These are phyloP conservation scores for Gamarada debralockiae DNA, from an alignment of 495 filamentous ascomycete genomes.

Conservation along the genomic window DNA sequence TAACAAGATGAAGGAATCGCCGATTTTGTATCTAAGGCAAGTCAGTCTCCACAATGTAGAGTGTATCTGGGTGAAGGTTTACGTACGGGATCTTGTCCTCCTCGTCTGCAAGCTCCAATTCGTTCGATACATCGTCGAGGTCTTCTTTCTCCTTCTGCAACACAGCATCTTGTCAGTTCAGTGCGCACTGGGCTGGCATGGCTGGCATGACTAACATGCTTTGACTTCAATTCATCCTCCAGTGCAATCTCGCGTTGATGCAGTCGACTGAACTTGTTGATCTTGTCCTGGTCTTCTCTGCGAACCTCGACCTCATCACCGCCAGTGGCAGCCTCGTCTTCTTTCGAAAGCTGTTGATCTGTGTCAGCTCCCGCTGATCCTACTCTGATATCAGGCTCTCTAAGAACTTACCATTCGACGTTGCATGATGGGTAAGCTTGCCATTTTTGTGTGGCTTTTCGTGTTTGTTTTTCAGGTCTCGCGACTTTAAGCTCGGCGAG, in stretches of 20 bases:
- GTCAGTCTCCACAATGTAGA: background rate
- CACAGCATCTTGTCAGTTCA: constrained; percentile 1
- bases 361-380: background rate
- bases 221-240: constrained; percentile 77
- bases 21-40: constrained; percentile 82
- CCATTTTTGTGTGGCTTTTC: background rate
- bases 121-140: constrained; percentile 83
- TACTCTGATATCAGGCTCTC: background rate
- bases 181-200: background rate
- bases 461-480: too few relatives aligned
- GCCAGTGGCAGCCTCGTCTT: constrained; percentile 73
- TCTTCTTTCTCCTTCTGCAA: constrained; percentile 98
- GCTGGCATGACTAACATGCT: constrained; percentile 57
- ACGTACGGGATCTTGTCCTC: constrained; percentile 86
- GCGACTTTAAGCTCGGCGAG: too few relatives aligned
- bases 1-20: constrained; percentile 88
- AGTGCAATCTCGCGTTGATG: constrained; percentile 78
- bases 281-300: constrained; percentile 95
- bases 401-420: constrained; percentile 20
- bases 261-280: constrained; percentile 94
- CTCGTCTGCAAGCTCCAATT: constrained; percentile 93
- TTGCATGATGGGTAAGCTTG: constrained; percentile 13
- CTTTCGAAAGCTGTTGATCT: constrained; percentile 71
- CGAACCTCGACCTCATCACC: constrained; percentile 85
- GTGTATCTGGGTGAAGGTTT: background rate